These are phyloP conservation scores for Batkoa obscura DNA, from an alignment of 371 early-diverging fungal genomes.

Conservation along the genomic window DNA sequence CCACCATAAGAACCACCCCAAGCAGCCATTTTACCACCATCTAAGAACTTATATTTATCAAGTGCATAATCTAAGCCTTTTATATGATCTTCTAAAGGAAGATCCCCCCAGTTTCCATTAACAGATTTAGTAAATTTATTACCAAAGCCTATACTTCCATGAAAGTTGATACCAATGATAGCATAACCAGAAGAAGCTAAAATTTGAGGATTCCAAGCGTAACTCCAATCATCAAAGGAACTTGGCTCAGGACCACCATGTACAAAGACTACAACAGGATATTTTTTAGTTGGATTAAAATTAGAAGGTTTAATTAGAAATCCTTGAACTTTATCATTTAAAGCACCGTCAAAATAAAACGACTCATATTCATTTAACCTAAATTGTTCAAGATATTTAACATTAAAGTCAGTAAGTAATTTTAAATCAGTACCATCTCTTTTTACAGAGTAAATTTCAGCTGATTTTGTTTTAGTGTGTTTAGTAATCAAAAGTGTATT, in stretches of 20 bases:
- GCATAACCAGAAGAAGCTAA: slow-evolving; percentile 56
- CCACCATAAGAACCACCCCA: slow-evolving; percentile 73
- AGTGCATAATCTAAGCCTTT: slow-evolving; percentile 47
- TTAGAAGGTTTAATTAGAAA: slow-evolving; percentile 44
- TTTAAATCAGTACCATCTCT: slow-evolving; percentile 15
- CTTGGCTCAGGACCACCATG: slow-evolving; percentile 28
- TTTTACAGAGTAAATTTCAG: slow-evolving; percentile 14
- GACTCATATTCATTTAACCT: slow-evolving; percentile 23
- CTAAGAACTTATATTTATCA: slow-evolving; percentile 30
- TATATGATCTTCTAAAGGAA: slow-evolving; percentile 55
- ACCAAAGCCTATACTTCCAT: slow-evolving; percentile 73
- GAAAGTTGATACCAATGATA: slow-evolving; percentile 50
- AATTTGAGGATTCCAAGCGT: slow-evolving; percentile 37
- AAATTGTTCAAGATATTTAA: slow-evolving; percentile 9
- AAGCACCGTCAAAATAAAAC: slow-evolving; percentile 42
- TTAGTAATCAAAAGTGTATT: slow-evolving; percentile 20
- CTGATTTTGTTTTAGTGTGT: slow-evolving; percentile 25
- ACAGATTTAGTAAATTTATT: slow-evolving; percentile 57
- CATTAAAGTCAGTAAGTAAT: slow-evolving; percentile 14
- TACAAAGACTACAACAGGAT: slow-evolving; percentile 61
- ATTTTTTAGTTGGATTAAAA: slow-evolving; percentile 34
- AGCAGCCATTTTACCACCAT: slow-evolving; percentile 34
- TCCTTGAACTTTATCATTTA: slow-evolving; percentile 41
- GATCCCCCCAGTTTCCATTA: slow-evolving; percentile 53
- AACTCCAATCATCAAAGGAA: not conserved